phyloP scores from a whole-genome alignment of 106 monocot species.

The Dendrobium huoshanense region DNA sequence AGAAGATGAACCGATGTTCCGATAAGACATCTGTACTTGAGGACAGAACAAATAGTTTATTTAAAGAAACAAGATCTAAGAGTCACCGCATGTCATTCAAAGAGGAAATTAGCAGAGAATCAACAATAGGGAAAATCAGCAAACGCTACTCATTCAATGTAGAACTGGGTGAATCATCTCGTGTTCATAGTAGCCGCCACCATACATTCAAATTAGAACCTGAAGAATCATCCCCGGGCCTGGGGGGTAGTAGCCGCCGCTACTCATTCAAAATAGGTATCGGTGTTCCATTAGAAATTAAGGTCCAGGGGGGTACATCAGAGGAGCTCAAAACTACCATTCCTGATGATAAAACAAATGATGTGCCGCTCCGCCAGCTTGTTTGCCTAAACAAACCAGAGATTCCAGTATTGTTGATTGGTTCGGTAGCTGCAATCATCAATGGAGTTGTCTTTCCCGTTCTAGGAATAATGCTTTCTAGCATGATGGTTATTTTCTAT shows the following conservation, averaged over 20 bases:
- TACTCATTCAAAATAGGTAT: neutral
- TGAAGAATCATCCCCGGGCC: constrained; percentile 1
- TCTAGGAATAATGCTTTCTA: constrained; percentile 7
- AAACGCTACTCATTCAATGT: neutral
- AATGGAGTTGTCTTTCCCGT: constrained; percentile 7
- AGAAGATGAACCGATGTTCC: neutral
- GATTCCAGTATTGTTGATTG: constrained; percentile 22
- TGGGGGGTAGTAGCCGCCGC: constrained; percentile 3
- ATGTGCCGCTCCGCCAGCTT: constrained; percentile 2
- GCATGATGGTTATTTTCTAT: constrained; percentile 4
- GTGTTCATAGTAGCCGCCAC: too few species aligned
- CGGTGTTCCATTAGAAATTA: constrained; percentile 5
- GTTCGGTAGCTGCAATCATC: constrained; percentile 13
- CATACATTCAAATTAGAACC: neutral
- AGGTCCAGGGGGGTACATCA: neutral
- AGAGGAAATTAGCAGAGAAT: neutral
- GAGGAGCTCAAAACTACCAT: neutral
- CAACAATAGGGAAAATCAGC: neutral
- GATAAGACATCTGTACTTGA: neutral
- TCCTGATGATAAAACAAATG: neutral
- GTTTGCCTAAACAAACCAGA: constrained; percentile 24
- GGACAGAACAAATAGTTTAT: neutral
- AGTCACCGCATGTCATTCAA: neutral
- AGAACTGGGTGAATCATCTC: neutral
- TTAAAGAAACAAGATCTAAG: neutral